Base-by-base conservation (phyloP, 2,329 filamentous ascomycete species). In the Penicillium sclerotiorum region DNA sequence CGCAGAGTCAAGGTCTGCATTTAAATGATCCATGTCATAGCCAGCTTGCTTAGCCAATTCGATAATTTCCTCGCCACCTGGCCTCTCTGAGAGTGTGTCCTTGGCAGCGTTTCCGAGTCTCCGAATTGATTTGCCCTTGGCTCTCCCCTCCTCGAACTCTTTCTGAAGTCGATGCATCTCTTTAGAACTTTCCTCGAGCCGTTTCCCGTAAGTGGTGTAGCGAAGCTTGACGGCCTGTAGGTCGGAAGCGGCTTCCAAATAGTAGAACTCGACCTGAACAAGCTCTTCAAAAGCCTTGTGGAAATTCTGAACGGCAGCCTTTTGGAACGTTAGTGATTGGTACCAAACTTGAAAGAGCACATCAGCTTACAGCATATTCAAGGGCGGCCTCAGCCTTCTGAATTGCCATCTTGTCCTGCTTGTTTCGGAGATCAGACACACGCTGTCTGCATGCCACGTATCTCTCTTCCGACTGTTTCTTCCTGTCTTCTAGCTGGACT, bases 191-290 rank as follows among this genome's bases (percentile, higher is more conserved):
- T 68, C 61, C 35, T 76, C 71, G 0, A 77, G 68, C 11, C 68
- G 67, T 5, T 75, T 64, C 47, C 79, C 77, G 50, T 90, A 82
- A 40, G 82, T 77, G 8, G 69, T 60, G 59, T 90, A 90, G 50
- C 85, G 85, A 13, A 76, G 74, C 60, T 83, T 81, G n/a, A 96
- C 76, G 5, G 82, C 81, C 37, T 83, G 78, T 2, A 88, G 70
- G 62, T 99, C 94, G 0, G 91, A 96, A n/a, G 78, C 70, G 1
- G 90, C 92, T 74, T 99, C 94, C 23, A 95, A 81, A 1, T 82
- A 74, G 53, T 84, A 79, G 37, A 96, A 78, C 58, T 89, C 81
- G 2, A 82, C 84, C 60, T 92, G 85, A 13, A 92, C 70, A 9
- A 90, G 73, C 12, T 81, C 80, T 38, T 86, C 78, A 45, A 88